A percentile compares a stretch with the other conserved stretches of the same genome.
phyloP scores from a whole-genome alignment of 164 flowering plant species.

The Umbellularia californica region DNA sequence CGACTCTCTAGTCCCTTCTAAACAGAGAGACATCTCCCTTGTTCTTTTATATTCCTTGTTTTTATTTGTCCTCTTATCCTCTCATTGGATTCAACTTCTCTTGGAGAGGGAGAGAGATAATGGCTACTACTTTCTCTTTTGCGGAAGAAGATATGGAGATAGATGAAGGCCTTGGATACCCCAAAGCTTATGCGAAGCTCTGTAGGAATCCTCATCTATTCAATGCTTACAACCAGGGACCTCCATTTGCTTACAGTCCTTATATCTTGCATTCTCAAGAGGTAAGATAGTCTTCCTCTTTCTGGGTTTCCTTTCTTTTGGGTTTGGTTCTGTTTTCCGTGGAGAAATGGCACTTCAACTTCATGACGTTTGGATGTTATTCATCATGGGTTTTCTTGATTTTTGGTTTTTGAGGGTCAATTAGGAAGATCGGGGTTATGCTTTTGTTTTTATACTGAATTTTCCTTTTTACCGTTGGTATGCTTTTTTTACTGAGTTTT shows the following conservation, averaged over 20 bases:
- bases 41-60: no score
- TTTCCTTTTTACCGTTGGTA: no score
- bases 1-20: no score
- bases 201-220: slow-evolving; percentile 46
- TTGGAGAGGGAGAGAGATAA: slow-evolving; percentile 10
- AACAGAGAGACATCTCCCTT: background rate
- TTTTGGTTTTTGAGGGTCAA: background rate
- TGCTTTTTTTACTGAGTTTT: background rate
- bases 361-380: background rate
- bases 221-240: slow-evolving; percentile 36
- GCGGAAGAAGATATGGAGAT: slow-evolving; percentile 56
- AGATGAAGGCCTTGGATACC: slow-evolving; percentile 67
- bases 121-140: slow-evolving; percentile 38
- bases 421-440: background rate
- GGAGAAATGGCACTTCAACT: background rate
- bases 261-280: slow-evolving; percentile 44
- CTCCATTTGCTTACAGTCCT: slow-evolving; percentile 71
- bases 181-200: slow-evolving; percentile 61
- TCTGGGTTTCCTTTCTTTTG: background rate
- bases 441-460: no score
- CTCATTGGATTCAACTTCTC: background rate
- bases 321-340: background rate
- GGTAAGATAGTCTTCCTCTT: slow-evolving; percentile 28
- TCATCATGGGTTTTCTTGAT: background rate
- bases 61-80: background rate